Conservation (phyloP, 1,139 yeast genomes). For the Pichia sp. region DNA sequence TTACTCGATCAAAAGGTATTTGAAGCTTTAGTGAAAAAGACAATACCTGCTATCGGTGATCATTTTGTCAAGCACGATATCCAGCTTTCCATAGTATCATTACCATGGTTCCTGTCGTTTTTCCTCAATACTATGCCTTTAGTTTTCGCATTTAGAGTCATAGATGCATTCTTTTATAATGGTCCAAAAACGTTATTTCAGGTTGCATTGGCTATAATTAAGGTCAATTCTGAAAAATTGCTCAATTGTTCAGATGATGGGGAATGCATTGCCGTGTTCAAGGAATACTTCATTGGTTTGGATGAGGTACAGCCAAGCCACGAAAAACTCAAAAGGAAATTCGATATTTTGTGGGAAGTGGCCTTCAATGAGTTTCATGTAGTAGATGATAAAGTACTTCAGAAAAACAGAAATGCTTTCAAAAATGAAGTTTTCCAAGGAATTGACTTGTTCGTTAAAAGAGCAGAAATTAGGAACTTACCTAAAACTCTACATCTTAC, state of each 20-base stretch:
- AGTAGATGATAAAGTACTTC: conserved; percentile 70
- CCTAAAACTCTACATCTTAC: conserved; percentile 65
- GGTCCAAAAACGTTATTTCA: conserved; percentile 91
- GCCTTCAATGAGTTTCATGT: conserved; percentile 88
- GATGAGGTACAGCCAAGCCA: conserved; percentile 69
- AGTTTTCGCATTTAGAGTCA: conserved; percentile 84
- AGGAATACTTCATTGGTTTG: conserved; percentile 72
- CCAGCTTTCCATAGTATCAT: conserved; percentile 87
- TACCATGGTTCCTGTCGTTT: conserved; percentile 94
- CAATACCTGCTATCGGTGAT: conserved; percentile 85
- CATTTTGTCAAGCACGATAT: conserved; percentile 78
- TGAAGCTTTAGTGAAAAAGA: conserved; percentile 82
- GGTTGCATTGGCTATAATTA: conserved; percentile 83
- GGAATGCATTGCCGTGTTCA: conserved; percentile 76
- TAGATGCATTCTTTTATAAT: conserved; percentile 86
- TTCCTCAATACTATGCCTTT: conserved; percentile 93
- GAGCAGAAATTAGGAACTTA: conserved; percentile 83
- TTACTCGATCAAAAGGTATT: conserved; percentile 89
- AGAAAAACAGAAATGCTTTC: conserved; percentile 63
- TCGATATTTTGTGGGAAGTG: conserved; percentile 85
- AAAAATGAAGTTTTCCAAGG: conserved; percentile 78
- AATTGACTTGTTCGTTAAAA: conserved; percentile 83
- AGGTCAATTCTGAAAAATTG: conserved; percentile 81
- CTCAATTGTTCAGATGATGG: conserved; percentile 88
- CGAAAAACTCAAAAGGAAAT: conserved; percentile 66